Base-by-base conservation (phyloP, 2,329 filamentous ascomycete genomes). In the Beauveria medogensis region DNA sequence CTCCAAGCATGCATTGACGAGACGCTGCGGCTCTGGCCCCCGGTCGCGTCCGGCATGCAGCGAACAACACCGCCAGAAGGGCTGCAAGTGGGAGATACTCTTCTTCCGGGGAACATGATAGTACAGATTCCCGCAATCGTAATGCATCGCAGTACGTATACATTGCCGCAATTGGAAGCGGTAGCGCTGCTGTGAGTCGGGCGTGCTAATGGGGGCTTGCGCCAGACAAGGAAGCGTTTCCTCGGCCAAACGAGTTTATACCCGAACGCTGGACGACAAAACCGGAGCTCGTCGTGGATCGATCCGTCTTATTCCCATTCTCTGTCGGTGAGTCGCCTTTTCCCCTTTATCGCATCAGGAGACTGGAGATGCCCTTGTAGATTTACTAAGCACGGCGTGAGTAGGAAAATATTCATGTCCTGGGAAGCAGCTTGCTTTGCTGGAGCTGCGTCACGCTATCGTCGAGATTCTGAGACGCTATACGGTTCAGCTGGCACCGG, bases 1-100 rank as follows among this genome's bases (percentile, higher is more conserved):
- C 68, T 77, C 12, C 68, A 73, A 51, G 75, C 72, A 3, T 67
- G 69, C 41, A 73, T 79, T 51, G 70, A 78, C 51, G 77, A 80
- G 63, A 55, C 72, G 0, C 66, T 77, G 40, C 68, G 76, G 0
- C 64, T 78, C 4, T 67, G 73, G 47, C 75, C 76, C 1, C 65
- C 75, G 1, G 71, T 76, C 0, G 71, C 72, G 0, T 68, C 68
- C 2, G 74, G 73, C 2, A 37, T 72, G 5, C 69, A 71, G 48
- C 65, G 77, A 2, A 62, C 71, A 34, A 76, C 75, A 3, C 74
- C 76, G 0, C 68, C 71, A 0, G 68, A 75, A 46, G 77, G 77
- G 1, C n/a, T 70, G 6, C 47, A 56, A 5, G 66, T 78, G 6
- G 72, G 67, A 0, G 68, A 70, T 0, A 63, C 53, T 0, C 71